These are phyloP conservation scores for Ceratocystiopsis brevicomis DNA, from an alignment of 2,329 filamentous ascomycete genomes.

Conservation along the genomic window DNA sequence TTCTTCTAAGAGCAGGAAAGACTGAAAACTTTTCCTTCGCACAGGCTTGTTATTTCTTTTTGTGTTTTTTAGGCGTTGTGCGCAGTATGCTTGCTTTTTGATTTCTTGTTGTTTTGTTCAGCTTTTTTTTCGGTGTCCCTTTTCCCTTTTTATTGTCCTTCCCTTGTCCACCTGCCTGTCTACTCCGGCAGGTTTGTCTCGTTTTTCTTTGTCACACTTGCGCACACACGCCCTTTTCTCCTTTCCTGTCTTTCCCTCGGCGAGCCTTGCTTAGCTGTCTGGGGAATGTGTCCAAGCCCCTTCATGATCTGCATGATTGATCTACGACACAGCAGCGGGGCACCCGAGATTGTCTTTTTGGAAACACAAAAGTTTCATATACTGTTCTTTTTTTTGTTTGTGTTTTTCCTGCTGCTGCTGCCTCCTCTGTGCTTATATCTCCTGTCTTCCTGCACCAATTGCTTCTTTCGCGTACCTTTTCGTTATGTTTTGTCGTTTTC, in stretches of 20 bases:
- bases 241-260: too few species aligned
- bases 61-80: constrained; percentile 2
- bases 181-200: neutral
- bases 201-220: neutral
- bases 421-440: neutral
- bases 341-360: neutral
- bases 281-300: neutral
- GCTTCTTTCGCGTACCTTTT: constrained; percentile 2
- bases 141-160: neutral
- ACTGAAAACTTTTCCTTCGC: neutral
- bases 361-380: neutral
- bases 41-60: neutral
- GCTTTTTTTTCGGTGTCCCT: neutral
- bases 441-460: neutral
- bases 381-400: neutral
- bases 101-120: neutral
- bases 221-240: too few species aligned
- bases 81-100: neutral
- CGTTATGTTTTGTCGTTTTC: neutral
- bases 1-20: constrained; percentile 12
- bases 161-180: neutral
- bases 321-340: constrained; percentile 8
- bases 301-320: constrained; percentile 10
- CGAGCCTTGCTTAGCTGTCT: too few species aligned
- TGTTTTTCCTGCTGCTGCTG: neutral